Base-by-base conservation (phyloP, 2,329 filamentous ascomycete genomes). In the Chaetomiaceae sp. region DNA sequence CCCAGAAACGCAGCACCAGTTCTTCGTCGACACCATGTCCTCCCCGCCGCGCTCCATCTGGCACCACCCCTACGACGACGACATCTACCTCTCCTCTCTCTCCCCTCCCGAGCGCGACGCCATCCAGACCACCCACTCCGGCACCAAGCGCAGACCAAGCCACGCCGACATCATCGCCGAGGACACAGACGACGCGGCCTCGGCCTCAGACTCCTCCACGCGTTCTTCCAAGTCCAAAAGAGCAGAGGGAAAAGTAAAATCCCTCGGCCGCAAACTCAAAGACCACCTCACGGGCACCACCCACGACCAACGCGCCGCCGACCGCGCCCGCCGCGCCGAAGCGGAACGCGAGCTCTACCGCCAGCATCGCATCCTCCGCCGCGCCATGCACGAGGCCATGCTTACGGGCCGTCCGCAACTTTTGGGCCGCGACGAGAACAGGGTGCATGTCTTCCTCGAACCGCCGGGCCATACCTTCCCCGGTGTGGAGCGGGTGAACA, bases 41-140 rank as follows among this genome's bases (percentile, higher is more conserved):
- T 67, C 75, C 12, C 81, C 81, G 0, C 80, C 80, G 0, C 75
- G 79, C 43, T 77, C 76, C 53, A 82, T 81, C 59, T 84, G 82
- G 82, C 72, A 76, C 40, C 82, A 84, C 62, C 81, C 82, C 0
- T 79, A 82, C 64, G 82, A 84, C 61, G 81, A 83, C 61, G 73
- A 78, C 2, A 60, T 74, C 47, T 83, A 77, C 63, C 68, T 84
- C 23, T 62, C 62, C 27, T 74, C 73, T 0, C 69, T 84, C 0
- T 65, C 73, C 0, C 64, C 71, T 0, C 67, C 73, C 46, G 78
- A 83, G 61, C 72, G 79, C 19, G 74, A 76, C 42, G 66, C 71
- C 20, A 69, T 82, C 37, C 39, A 19, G 15, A 4, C 19, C 4
- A 22, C 34, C 1, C n/a, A 37, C 20, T 47, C 55, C 42, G 64